phyloP scores from a whole-genome alignment of 75 land plant species.

The Cupressus sempervirens region DNA sequence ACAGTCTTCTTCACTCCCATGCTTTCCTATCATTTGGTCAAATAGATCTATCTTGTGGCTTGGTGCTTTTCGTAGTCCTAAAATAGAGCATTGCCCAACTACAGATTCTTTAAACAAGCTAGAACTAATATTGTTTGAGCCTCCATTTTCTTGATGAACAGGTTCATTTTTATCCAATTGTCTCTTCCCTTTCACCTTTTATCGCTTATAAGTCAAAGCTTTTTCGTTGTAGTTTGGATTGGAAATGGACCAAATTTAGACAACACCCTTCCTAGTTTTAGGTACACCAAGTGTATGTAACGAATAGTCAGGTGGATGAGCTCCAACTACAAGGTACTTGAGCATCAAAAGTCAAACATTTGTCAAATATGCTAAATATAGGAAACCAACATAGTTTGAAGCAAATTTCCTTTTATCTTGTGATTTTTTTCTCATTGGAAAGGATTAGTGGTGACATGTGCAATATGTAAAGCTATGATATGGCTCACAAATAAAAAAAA shows the following conservation, averaged over 20 bases:
- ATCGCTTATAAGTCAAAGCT: constrained; percentile 5
- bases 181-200: constrained; percentile 23
- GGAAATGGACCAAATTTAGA: constrained; percentile 83
- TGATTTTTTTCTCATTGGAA: background rate
- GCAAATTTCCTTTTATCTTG: background rate
- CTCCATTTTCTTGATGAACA: background rate
- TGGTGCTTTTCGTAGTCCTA: background rate
- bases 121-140: background rate
- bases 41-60: background rate
- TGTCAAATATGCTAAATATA: background rate
- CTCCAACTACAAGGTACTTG: constrained; percentile 89
- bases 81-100: background rate
- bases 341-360: background rate
- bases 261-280: constrained; percentile 64
- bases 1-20: background rate
- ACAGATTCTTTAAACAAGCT: background rate
- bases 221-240: constrained; percentile 13
- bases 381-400: background rate
- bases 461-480: background rate
- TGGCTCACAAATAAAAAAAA: background rate
- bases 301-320: constrained; percentile 72
- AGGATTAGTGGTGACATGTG: background rate
- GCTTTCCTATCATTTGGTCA: background rate
- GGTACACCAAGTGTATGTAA: constrained; percentile 82
- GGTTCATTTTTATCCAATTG: constrained; percentile 4